Percentiles rank a stretch among this genome's conserved stretches.
These are phyloP conservation scores for Boechera stricta DNA, from an alignment of 345 rosid species.

Conservation along the genomic window DNA sequence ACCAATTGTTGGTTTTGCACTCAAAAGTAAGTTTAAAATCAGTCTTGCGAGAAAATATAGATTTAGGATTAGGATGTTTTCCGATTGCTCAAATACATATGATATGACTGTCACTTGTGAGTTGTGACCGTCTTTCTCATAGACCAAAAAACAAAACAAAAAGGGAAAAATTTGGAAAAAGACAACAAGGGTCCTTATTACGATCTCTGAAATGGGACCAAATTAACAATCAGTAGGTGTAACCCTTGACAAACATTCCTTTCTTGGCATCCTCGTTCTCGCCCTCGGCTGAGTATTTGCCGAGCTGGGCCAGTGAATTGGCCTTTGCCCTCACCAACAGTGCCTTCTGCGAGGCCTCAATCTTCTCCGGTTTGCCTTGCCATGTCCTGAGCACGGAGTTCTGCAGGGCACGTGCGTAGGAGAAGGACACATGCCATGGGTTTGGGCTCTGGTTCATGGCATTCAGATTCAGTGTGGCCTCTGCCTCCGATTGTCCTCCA, in stretches of 20 bases:
- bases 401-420: conserved; percentile 96
- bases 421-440: conserved; percentile 99
- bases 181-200: conserved; percentile 39
- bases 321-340: conserved; percentile 96
- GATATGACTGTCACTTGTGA: conserved; percentile 6
- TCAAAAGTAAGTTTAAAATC: not conserved
- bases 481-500: conserved; percentile 96
- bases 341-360: conserved; percentile 82
- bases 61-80: not conserved
- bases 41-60: not conserved
- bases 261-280: conserved; percentile 92
- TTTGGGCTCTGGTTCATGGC: conserved; percentile 98
- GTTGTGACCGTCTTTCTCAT: not conserved
- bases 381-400: conserved; percentile 94
- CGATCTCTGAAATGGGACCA: conserved; percentile 34
- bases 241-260: conserved; percentile 98
- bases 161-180: conserved; percentile 2
- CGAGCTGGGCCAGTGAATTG: conserved; percentile 94
- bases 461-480: conserved; percentile 91
- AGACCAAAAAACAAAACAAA: not conserved
- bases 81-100: conserved; percentile 29
- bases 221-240: conserved; percentile 69
- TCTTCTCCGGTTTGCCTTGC: conserved; percentile 87
- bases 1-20: not conserved
- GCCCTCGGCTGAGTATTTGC: conserved; percentile 80